Evolutionary conservation across 345 rosid species (phyloP).

Genomic region (Camelina hispida): DNA sequence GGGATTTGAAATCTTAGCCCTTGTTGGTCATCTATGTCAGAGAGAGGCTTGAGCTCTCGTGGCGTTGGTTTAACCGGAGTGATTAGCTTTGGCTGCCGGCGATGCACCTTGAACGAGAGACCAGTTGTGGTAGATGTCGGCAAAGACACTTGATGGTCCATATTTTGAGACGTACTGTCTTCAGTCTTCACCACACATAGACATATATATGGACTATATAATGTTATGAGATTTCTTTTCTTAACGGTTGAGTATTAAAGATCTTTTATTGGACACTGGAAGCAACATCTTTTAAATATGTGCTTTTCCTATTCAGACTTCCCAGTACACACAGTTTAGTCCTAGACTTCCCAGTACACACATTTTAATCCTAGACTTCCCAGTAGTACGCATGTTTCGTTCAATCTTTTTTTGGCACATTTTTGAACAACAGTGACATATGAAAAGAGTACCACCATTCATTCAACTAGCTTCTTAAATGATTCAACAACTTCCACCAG

Average conservation of each 20-base stretch:
- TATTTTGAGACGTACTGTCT: background rate
- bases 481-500: no score
- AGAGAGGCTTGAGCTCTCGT: conserved; percentile 46
- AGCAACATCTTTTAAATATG: no score
- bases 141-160: conserved; percentile 29
- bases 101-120: conserved; percentile 42
- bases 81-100: conserved; percentile 43
- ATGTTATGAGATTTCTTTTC: background rate
- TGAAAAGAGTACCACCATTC: background rate
- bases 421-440: background rate
- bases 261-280: background rate
- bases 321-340: no score
- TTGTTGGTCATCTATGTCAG: conserved; percentile 52
- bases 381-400: no score
- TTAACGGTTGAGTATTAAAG: background rate
- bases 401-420: no score
- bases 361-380: no score
- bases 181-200: background rate
- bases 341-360: no score
- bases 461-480: no score
- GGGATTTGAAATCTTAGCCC: conserved; percentile 47
- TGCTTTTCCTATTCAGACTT: no score
- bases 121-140: conserved; percentile 16
- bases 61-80: conserved; percentile 48
- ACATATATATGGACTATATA: background rate